phyloP scores from a whole-genome alignment of 2,329 filamentous ascomycete genomes.

The Pseudogymnoascus sp. region DNA sequence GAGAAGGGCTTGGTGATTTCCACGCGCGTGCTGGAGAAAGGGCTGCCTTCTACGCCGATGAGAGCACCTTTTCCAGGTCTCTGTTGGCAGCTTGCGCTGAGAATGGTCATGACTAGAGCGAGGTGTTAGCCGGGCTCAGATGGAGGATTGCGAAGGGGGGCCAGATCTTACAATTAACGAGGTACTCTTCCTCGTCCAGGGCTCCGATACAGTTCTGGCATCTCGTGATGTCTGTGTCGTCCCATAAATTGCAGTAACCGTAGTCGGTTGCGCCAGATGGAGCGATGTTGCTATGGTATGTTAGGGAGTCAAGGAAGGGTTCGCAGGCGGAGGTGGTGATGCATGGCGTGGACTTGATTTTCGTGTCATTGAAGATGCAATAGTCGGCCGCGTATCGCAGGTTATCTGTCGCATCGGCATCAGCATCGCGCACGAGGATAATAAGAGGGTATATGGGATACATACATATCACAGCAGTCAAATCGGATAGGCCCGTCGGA shows the following conservation, averaged over 20 bases:
- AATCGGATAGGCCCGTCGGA: slow-evolving; percentile 20
- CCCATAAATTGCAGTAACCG: slow-evolving; percentile 21
- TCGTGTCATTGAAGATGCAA: slow-evolving; percentile 21
- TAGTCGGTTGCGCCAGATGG: slow-evolving; percentile 18
- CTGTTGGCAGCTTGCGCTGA: slow-evolving; percentile 24
- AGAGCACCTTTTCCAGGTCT: slow-evolving; percentile 15
- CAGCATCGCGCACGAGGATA: not conserved
- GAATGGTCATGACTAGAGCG: slow-evolving; percentile 20
- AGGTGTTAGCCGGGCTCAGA: not conserved
- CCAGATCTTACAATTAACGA: slow-evolving; percentile 17
- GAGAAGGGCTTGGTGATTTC: slow-evolving; percentile 15
- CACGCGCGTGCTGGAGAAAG: slow-evolving; percentile 22
- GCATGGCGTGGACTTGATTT: slow-evolving; percentile 20
- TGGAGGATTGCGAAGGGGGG: not conserved
- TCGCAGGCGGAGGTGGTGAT: slow-evolving; percentile 19
- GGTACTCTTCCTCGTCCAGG: slow-evolving; percentile 12
- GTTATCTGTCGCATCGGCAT: slow-evolving; percentile 20
- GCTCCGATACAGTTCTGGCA: slow-evolving; percentile 16
- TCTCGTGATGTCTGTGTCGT: slow-evolving; percentile 17
- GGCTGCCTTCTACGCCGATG: slow-evolving; percentile 20
- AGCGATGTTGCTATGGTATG: slow-evolving; percentile 17
- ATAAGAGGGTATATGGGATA: not conserved
- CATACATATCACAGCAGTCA: slow-evolving; percentile 25
- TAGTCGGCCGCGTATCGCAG: slow-evolving; percentile 22
- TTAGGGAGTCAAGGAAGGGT: slow-evolving; percentile 19